A percentile compares a stretch with the other conserved stretches of the same genome.
Conservation (phyloP, 176 grass and related monocot species). For the Chrysopogon serrulatus region DNA sequence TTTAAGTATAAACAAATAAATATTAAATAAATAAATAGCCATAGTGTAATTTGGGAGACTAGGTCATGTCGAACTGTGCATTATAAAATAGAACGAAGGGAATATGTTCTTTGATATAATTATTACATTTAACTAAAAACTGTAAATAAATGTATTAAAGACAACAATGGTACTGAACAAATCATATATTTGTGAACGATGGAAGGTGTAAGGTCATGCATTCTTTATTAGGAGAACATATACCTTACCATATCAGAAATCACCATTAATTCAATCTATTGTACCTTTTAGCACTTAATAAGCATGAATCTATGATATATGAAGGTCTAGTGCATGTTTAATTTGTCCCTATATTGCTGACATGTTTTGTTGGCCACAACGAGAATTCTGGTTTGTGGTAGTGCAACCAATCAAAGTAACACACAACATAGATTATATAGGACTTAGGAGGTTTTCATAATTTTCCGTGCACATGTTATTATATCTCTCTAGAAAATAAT, state of each 20-base stretch:
- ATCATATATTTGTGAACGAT: not conserved
- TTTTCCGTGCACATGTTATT: not conserved
- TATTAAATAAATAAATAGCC: too few relatives aligned
- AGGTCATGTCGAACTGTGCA: not conserved
- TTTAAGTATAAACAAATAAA: too few relatives aligned
- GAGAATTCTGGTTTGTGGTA: not conserved
- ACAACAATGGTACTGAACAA: not conserved
- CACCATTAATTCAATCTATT: not conserved
- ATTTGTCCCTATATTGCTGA: not conserved
- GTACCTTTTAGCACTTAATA: not conserved
- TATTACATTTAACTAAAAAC: not conserved
- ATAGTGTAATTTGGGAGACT: too few relatives aligned
- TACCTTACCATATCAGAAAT: not conserved
- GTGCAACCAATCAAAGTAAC: not conserved
- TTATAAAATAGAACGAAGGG: not conserved
- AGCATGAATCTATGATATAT: not conserved
- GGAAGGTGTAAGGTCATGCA: not conserved
- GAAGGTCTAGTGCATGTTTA: not conserved
- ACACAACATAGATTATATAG: not conserved
- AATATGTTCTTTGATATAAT: not conserved
- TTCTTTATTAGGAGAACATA: not conserved
- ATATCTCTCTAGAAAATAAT: not conserved
- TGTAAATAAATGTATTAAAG: not conserved
- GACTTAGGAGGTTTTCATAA: not conserved
- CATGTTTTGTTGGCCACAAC: not conserved